Conservation (phyloP, 2,329 filamentous ascomycete species). For the Cercospora beticola region DNA sequence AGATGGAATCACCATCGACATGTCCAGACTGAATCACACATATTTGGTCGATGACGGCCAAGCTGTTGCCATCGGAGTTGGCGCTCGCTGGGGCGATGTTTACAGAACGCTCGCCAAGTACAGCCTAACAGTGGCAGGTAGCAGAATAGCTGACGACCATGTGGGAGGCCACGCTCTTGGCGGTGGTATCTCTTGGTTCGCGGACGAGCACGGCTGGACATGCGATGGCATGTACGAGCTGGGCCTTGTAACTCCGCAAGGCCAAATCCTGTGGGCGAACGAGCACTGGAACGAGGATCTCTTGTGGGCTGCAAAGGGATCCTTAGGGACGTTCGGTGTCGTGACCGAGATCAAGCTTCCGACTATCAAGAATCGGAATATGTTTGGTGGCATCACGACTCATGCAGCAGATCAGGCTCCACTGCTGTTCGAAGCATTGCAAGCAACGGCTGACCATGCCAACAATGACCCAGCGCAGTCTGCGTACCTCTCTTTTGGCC, state of each 20-base stretch:
- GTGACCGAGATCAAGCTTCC: conserved; percentile 31
- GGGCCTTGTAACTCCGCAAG: conserved; percentile 31
- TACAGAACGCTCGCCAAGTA: conserved; percentile 43
- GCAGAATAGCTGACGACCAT: conserved; percentile 46
- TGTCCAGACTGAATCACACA: conserved; percentile 21
- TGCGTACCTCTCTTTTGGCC: conserved; percentile 26
- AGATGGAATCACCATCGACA: conserved; percentile 32
- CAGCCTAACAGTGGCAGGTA: conserved; percentile 47
- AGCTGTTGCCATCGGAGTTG: conserved; percentile 22
- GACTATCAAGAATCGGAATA: conserved; percentile 25
- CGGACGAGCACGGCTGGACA: conserved; percentile 50
- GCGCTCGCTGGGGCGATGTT: conserved; percentile 35
- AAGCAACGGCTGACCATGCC: conserved; percentile 8
- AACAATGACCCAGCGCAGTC: conserved; percentile 15
- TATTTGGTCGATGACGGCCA: neutral
- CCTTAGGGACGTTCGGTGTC: conserved; percentile 28
- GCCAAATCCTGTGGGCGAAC: conserved; percentile 25
- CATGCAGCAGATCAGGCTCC: conserved; percentile 18
- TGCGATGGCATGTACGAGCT: conserved; percentile 38
- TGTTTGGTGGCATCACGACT: conserved; percentile 29
- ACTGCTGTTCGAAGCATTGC: conserved; percentile 20
- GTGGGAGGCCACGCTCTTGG: conserved; percentile 50
- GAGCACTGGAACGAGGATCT: conserved; percentile 26
- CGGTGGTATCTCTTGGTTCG: conserved; percentile 51
- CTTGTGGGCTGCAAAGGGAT: conserved; percentile 34